Evolutionary conservation across 805 yeast species (phyloP).

Genomic region (Blastobotrys chiropterorum): DNA sequence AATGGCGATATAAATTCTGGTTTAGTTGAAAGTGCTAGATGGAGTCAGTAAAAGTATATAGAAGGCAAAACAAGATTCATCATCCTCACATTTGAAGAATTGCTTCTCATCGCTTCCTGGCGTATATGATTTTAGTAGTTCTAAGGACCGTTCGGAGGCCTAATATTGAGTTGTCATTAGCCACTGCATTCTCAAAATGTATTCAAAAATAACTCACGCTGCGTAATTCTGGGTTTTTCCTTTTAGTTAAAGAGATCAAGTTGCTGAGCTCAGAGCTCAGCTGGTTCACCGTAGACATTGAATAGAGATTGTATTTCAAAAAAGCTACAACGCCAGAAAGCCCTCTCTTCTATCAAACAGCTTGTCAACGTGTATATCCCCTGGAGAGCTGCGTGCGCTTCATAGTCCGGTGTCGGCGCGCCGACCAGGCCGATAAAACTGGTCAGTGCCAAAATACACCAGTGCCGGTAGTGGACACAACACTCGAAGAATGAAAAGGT

Average conservation of each 20-base stretch:
- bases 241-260: conserved; percentile 61
- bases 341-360: not conserved
- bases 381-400: no score
- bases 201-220: no score
- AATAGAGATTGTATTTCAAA: not conserved
- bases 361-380: not conserved
- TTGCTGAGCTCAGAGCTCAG: conserved; percentile 52
- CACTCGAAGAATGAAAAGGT: no score
- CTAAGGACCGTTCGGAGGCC: conserved; percentile 48
- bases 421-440: no score
- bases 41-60: not conserved
- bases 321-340: not conserved
- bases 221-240: conserved; percentile 64
- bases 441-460: no score
- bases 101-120: conserved; percentile 18
- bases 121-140: conserved; percentile 36
- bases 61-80: not conserved
- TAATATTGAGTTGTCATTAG: conserved; percentile 8
- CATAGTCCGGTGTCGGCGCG: no score
- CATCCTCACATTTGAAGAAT: conserved; percentile 21
- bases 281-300: conserved; percentile 43
- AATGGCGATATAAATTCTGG: conserved; percentile 63
- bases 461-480: no score
- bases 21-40: conserved; percentile 35
- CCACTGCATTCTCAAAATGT: no score